Evolutionary conservation across 148 eudicot species (phyloP).

Genomic region (Persicaria maculosa): DNA sequence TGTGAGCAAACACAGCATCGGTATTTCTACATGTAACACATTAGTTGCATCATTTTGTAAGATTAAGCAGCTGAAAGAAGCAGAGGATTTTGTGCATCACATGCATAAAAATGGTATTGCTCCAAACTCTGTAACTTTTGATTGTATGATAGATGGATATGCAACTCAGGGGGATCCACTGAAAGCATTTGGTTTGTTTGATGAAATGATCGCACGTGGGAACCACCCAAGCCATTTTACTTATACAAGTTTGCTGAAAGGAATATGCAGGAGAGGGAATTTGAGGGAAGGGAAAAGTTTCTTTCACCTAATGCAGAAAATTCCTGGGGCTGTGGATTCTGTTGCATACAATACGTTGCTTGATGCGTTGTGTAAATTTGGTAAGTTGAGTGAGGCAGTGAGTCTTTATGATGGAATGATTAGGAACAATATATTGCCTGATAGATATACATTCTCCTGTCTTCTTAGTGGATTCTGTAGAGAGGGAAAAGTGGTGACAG

Average conservation of each 20-base stretch:
- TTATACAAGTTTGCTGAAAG: conserved; percentile 68
- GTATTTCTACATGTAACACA: conserved; percentile 43
- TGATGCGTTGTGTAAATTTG: conserved; percentile 47
- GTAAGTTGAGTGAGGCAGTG: conserved; percentile 43
- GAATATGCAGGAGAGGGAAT: conserved; percentile 51
- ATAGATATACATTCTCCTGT: conserved; percentile 47
- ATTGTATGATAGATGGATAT: conserved; percentile 55
- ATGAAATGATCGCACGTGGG: conserved; percentile 54
- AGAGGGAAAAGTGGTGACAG: conserved; percentile 46
- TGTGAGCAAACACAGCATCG: conserved; percentile 26
- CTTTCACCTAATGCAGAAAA: conserved; percentile 35
- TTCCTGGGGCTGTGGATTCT: conserved; percentile 43
- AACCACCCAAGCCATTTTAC: conserved; percentile 52
- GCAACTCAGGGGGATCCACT: conserved; percentile 38
- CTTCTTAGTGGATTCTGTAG: conserved; percentile 62
- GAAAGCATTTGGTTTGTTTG: conserved; percentile 55
- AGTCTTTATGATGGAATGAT: conserved; percentile 59
- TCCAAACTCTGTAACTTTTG: conserved; percentile 56
- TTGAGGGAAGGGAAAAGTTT: conserved; percentile 46
- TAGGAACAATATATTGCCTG: conserved; percentile 42
- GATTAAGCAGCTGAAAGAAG: conserved; percentile 41
- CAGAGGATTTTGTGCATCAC: conserved; percentile 58
- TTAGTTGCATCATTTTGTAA: conserved; percentile 54
- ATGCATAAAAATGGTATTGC: conserved; percentile 39
- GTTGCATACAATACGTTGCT: conserved; percentile 57